These are phyloP conservation scores for Sporothrix brunneoviolacea DNA, from an alignment of 2,329 filamentous ascomycete genomes.

Conservation along the genomic window DNA sequence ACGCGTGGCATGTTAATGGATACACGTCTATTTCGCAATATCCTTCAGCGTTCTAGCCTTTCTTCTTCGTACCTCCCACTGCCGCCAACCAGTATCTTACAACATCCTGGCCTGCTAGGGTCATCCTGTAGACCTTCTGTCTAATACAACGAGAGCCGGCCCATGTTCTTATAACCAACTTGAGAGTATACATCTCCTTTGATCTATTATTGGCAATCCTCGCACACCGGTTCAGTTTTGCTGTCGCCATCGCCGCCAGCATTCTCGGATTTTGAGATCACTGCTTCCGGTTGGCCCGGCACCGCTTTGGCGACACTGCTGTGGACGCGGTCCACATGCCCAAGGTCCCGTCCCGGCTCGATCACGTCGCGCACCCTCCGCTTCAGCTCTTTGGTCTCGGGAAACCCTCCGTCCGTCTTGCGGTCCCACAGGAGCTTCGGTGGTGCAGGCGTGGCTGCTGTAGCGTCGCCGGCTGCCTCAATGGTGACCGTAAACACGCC, in stretches of 20 bases:
- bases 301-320: constrained; percentile 3
- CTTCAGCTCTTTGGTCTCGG: constrained; percentile 89
- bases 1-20: too few relatives aligned
- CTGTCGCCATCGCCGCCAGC: neutral
- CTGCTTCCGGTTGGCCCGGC: too few relatives aligned
- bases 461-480: constrained; percentile 12
- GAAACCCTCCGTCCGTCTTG: constrained; percentile 80
- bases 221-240: constrained; percentile 23
- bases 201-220: constrained; percentile 33
- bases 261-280: too few relatives aligned
- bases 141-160: too few relatives aligned
- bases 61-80: too few relatives aligned
- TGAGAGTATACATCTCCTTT: too few relatives aligned
- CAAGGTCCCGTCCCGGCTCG: constrained; percentile 69
- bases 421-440: constrained; percentile 74
- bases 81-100: too few relatives aligned
- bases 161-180: too few relatives aligned
- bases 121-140: too few relatives aligned
- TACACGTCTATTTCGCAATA: too few relatives aligned
- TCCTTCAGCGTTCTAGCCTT: too few relatives aligned
- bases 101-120: too few relatives aligned
- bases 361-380: constrained; percentile 75
- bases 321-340: constrained; percentile 65
- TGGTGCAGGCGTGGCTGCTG: constrained; percentile 8
- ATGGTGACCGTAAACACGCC: constrained; percentile 67